phyloP scores from a whole-genome alignment of 225 moss, liverwort and hornwort species.

The Marchantia paleacea region DNA sequence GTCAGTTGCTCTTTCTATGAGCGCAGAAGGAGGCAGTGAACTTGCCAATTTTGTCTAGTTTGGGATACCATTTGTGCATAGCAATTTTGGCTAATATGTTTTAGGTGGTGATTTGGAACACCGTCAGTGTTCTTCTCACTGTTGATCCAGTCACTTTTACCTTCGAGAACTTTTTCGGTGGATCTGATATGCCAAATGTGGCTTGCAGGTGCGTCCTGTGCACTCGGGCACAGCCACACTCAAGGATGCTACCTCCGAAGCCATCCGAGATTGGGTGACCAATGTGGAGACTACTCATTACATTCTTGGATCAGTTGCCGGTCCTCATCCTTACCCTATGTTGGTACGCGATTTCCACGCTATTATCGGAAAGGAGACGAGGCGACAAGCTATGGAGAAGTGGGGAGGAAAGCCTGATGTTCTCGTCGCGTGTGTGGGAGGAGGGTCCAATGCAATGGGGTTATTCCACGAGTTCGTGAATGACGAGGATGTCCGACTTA shows the following conservation, averaged over 20 bases:
- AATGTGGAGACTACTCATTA: constrained; percentile 95
- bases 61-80: too few species aligned
- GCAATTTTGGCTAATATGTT: too few species aligned
- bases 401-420: constrained; percentile 97
- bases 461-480: constrained; percentile 89
- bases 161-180: too few species aligned
- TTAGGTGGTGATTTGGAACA: too few species aligned
- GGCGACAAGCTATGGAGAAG: constrained; percentile 88
- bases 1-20: too few species aligned
- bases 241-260: constrained; percentile 95
- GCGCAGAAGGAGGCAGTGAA: too few species aligned
- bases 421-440: constrained; percentile 89
- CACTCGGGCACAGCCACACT: constrained; percentile 87
- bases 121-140: too few species aligned
- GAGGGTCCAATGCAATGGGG: constrained; percentile 97
- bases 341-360: constrained; percentile 89
- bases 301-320: constrained; percentile 94
- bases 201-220: constrained; percentile 72
- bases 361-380: constrained; percentile 84
- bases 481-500: constrained; percentile 75
- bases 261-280: constrained; percentile 97
- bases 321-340: constrained; percentile 98
- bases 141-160: too few species aligned
- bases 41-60: too few species aligned
- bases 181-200: neutral